Evolutionary conservation across 2,329 filamentous ascomycete species (phyloP).

Genomic region (Calonectria montana): DNA sequence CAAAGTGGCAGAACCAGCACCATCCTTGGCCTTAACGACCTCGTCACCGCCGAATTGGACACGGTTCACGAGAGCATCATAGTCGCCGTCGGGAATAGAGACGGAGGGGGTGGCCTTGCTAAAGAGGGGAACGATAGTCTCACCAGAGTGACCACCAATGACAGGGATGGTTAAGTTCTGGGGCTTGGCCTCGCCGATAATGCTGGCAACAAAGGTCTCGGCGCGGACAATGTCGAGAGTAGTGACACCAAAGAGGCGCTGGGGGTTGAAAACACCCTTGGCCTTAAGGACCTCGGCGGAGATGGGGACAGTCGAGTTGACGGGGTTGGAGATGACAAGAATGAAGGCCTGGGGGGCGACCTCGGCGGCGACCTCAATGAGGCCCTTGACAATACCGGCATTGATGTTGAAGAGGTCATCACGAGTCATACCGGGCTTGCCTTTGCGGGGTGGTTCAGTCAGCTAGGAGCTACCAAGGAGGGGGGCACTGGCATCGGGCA

Average conservation of each 20-base stretch:
- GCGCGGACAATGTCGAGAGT: conserved; percentile 98
- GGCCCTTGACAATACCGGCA: conserved; percentile 94
- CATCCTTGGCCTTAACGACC: conserved; percentile 95
- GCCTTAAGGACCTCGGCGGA: conserved; percentile 96
- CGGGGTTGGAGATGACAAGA: conserved; percentile 98
- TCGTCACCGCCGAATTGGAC: conserved; percentile 99
- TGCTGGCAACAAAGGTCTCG: conserved; percentile 93
- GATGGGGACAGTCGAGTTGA: conserved; percentile 99
- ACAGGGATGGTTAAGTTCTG: conserved; percentile 89
- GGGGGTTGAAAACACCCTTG: conserved; percentile 91
- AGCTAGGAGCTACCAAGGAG: conserved; percentile 25
- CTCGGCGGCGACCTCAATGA: conserved; percentile 89
- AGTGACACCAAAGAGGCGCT: conserved; percentile 98
- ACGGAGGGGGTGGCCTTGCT: conserved; percentile 87
- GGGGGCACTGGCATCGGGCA: conserved; percentile 30
- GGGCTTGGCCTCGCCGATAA: conserved; percentile 84
- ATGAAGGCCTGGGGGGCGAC: conserved; percentile 93
- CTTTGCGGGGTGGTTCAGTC: conserved; percentile 58
- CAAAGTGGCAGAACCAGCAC: conserved; percentile 88
- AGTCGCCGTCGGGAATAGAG: conserved; percentile 87
- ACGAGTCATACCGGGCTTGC: conserved; percentile 99
- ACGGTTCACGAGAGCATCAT: conserved; percentile 90
- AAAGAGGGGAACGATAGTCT: conserved; percentile 98
- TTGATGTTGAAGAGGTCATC: conserved; percentile 99
- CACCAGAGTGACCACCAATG: conserved; percentile 95